These are phyloP conservation scores for Alternaria ventricosa DNA, from an alignment of 2,329 filamentous ascomycete genomes.

Conservation along the genomic window DNA sequence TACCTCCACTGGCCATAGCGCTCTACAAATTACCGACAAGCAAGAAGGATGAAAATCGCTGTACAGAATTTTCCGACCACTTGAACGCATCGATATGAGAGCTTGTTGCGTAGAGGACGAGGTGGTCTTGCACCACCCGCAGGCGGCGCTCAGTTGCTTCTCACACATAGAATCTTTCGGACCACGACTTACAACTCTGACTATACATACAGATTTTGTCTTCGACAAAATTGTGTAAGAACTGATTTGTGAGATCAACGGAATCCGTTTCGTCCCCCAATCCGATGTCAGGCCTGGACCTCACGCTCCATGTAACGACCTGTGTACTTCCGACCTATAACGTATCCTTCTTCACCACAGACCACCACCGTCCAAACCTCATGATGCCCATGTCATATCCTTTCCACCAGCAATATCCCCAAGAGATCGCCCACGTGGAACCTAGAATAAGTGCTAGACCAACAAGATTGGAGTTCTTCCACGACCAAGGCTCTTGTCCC, in stretches of 20 bases:
- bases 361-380: conserved; percentile 30
- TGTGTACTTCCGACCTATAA: neutral
- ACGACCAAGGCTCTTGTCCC: conserved; percentile 30
- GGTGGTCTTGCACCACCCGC: neutral
- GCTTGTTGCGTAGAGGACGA: neutral
- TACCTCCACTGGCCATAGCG: neutral
- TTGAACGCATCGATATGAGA: neutral
- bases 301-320: neutral
- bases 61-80: neutral
- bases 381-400: conserved; percentile 31
- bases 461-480: conserved; percentile 36
- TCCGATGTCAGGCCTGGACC: neutral
- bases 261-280: neutral
- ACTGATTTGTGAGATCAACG: neutral
- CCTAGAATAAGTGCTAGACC: conserved; percentile 31
- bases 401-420: conserved; percentile 32
- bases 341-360: conserved; percentile 6
- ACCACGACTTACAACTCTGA: neutral
- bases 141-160: neutral
- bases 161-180: neutral
- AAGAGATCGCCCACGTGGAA: conserved; percentile 28
- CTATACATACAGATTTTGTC: neutral
- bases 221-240: neutral
- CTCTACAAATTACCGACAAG: neutral
- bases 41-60: neutral